These are phyloP conservation scores for Strobilomyces dryophilus DNA, from an alignment of 768 basidiomycete genomes.

Conservation along the genomic window DNA sequence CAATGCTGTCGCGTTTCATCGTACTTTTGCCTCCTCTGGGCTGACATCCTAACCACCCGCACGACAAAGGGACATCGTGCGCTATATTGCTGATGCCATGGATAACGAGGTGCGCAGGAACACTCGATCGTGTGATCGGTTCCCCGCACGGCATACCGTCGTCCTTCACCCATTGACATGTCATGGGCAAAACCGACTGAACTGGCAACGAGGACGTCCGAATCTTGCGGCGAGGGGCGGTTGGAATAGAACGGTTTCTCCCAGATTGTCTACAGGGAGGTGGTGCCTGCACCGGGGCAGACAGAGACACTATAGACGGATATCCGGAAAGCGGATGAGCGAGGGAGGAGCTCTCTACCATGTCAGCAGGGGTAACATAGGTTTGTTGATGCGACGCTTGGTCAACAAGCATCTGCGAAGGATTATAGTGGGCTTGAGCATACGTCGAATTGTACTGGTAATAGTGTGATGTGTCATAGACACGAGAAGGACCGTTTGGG, in stretches of 20 bases:
- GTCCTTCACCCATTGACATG: slow-evolving; percentile 6
- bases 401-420: not conserved
- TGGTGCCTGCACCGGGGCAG: no score
- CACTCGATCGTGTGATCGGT: not conserved
- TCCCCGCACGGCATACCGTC: slow-evolving; percentile 2
- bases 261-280: not conserved
- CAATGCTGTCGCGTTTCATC: slow-evolving; percentile 17
- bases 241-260: not conserved
- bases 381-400: not conserved
- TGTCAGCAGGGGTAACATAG: no score
- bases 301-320: not conserved
- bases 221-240: not conserved
- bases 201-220: slow-evolving; percentile 2
- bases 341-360: not conserved
- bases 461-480: no score
- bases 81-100: slow-evolving; percentile 1
- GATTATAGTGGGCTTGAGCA: not conserved
- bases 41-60: slow-evolving; percentile 12
- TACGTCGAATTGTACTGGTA: no score
- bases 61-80: accelerated
- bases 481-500: not conserved
- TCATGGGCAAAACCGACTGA: not conserved
- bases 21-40: not conserved
- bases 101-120: slow-evolving; percentile 8
- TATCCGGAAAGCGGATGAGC: not conserved